Conservation (phyloP, 306 rosid genomes). For the Dicorynia guianensis region DNA sequence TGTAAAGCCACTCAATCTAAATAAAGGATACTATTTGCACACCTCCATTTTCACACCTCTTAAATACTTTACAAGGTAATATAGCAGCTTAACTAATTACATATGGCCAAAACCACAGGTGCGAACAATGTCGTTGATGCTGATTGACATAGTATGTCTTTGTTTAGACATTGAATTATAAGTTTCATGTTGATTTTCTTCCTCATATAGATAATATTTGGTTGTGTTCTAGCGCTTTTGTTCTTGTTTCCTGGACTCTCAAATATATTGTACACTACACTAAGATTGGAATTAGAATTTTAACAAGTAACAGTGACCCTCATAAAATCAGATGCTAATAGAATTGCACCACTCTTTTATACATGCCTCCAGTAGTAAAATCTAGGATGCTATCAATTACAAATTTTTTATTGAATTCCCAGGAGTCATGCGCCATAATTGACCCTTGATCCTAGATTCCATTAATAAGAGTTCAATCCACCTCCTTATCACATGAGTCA, state of each 20-base stretch:
- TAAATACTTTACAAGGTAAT: background rate
- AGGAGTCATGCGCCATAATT: background rate
- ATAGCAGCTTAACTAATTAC: background rate
- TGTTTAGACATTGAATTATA: background rate
- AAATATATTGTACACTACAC: background rate
- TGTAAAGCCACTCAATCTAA: background rate
- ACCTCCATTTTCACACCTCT: background rate
- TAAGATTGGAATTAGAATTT: slow-evolving; percentile 24
- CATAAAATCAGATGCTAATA: slow-evolving; percentile 24
- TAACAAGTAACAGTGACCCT: background rate
- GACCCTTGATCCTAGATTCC: slow-evolving; percentile 13
- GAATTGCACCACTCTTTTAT: background rate
- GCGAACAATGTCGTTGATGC: slow-evolving; percentile 15
- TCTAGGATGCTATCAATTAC: background rate
- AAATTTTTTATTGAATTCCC: background rate
- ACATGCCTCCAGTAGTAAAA: background rate
- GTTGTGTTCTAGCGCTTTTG: background rate
- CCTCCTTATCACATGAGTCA: background rate
- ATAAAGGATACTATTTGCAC: too few species aligned
- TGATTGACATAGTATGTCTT: background rate
- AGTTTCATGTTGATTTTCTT: slow-evolving; percentile 7
- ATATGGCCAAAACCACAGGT: slow-evolving; percentile 2
- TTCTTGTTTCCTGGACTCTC: slow-evolving; percentile 28
- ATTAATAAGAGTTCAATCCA: background rate
- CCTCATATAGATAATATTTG: background rate